Evolutionary conservation across 495 filamentous ascomycete species (phyloP).

Genomic region (Neurospora tetrasperma): DNA sequence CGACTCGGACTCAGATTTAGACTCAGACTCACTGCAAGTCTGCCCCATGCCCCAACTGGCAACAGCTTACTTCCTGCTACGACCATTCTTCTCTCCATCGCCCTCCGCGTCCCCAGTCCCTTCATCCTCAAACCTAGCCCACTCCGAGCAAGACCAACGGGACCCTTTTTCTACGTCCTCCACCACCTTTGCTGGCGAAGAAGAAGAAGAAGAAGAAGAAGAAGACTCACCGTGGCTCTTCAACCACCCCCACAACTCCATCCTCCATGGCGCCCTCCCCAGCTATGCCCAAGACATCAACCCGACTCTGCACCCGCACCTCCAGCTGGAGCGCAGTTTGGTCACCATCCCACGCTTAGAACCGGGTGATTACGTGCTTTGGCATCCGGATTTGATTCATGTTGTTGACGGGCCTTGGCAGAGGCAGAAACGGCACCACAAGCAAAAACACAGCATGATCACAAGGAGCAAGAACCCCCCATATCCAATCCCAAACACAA

Average conservation of each 20-base stretch:
- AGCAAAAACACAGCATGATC: background rate
- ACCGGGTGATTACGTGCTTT: slow-evolving; percentile 80
- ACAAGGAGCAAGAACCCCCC: background rate
- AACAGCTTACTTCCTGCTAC: slow-evolving; percentile 75
- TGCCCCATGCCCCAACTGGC: slow-evolving; percentile 66
- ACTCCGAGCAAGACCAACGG: background rate
- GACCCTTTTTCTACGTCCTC: background rate
- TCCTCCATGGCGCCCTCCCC: slow-evolving; percentile 68
- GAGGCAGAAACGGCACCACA: slow-evolving; percentile 15
- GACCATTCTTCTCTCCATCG: slow-evolving; percentile 68
- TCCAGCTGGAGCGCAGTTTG: slow-evolving; percentile 59
- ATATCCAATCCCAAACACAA: background rate
- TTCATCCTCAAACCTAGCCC: background rate
- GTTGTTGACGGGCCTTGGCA: slow-evolving; percentile 8
- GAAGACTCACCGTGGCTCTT: slow-evolving; percentile 29
- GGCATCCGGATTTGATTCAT: slow-evolving; percentile 63
- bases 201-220: slow-evolving; percentile 4
- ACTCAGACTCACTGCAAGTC: slow-evolving; percentile 47
- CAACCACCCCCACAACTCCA: slow-evolving; percentile 32
- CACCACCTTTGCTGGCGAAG: background rate
- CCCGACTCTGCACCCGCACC: slow-evolving; percentile 61
- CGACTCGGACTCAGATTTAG: slow-evolving; percentile 21
- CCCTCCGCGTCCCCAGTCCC: background rate
- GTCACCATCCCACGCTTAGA: slow-evolving; percentile 60
- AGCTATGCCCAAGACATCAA: slow-evolving; percentile 66